Conservation (phyloP, 352 stramenopile species). For the Phytophthora ohioensis region DNA sequence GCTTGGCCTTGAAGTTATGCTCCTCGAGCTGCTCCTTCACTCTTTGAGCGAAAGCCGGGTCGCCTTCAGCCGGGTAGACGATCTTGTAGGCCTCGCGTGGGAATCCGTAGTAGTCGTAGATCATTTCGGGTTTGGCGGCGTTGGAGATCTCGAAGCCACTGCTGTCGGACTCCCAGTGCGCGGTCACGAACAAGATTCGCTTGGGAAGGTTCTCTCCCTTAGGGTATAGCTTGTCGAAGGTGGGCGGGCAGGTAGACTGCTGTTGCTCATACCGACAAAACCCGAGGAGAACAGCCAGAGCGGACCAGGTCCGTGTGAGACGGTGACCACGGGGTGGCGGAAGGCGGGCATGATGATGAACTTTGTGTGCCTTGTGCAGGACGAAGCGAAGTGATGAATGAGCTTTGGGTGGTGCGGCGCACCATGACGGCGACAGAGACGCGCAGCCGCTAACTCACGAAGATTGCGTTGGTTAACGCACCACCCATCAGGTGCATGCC, state of each 20-base stretch:
- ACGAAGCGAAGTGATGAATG: background rate
- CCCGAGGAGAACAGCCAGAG: slow-evolving; percentile 18
- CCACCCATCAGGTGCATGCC: background rate
- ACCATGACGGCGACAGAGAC: background rate
- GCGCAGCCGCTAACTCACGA: background rate
- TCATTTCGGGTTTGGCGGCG: slow-evolving; percentile 53
- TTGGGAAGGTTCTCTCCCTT: slow-evolving; percentile 51
- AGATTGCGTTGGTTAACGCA: slow-evolving; percentile 23
- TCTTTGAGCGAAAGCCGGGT: slow-evolving; percentile 63
- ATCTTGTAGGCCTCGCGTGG: slow-evolving; percentile 84
- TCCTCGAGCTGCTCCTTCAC: slow-evolving; percentile 67
- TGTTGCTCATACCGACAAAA: slow-evolving; percentile 30
- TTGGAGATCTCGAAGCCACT: slow-evolving; percentile 57
- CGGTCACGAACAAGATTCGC: slow-evolving; percentile 86
- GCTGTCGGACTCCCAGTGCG: slow-evolving; percentile 77
- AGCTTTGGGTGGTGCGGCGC: background rate
- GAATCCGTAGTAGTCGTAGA: slow-evolving; percentile 94
- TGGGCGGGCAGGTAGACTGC: slow-evolving; percentile 24
- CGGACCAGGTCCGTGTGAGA: slow-evolving; percentile 19
- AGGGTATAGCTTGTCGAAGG: slow-evolving; percentile 43
- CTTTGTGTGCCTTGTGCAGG: background rate
- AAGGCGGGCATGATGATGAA: slow-evolving; percentile 6
- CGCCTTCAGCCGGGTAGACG: slow-evolving; percentile 75
- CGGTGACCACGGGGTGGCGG: slow-evolving; percentile 1
- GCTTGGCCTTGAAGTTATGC: slow-evolving; percentile 51